These are phyloP conservation scores for Dysphania ambrosioides DNA, from an alignment of 148 eudicot genomes.

Conservation along the genomic window DNA sequence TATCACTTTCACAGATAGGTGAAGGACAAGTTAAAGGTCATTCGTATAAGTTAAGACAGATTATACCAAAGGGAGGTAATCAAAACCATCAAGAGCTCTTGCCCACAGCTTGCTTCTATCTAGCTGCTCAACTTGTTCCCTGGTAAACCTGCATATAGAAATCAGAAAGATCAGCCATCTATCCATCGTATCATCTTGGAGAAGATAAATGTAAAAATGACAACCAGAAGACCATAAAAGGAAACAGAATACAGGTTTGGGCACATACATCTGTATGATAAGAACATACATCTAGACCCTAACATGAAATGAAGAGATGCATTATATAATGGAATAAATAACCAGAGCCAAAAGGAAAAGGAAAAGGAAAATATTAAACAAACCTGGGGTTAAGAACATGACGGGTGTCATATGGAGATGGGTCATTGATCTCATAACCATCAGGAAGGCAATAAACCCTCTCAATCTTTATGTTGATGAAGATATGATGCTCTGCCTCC, in stretches of 20 bases:
- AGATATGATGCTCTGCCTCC: slow-evolving; percentile 95
- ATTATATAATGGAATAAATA: background rate
- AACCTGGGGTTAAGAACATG: slow-evolving; percentile 92
- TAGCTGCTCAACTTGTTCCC: slow-evolving; percentile 63
- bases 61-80: slow-evolving; percentile 92
- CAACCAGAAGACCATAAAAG: background rate
- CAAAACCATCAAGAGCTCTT: slow-evolving; percentile 97
- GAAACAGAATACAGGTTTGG: background rate
- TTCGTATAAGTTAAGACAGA: background rate
- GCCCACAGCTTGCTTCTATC: slow-evolving; percentile 84
- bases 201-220: background rate
- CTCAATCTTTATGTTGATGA: slow-evolving; percentile 79
- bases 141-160: slow-evolving; percentile 43
- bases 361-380: slow-evolving; percentile 15
- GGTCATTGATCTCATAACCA: slow-evolving; percentile 89
- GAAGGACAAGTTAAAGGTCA: background rate
- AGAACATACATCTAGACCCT: background rate
- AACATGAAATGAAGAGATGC: background rate
- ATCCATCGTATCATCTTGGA: background rate
- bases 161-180: slow-evolving; percentile 7
- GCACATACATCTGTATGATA: background rate
- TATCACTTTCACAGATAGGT: too few relatives aligned
- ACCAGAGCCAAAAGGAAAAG: background rate
- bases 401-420: slow-evolving; percentile 85
- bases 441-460: slow-evolving; percentile 96